These are phyloP conservation scores for Chrysosporium queenslandicum DNA, from an alignment of 2,329 filamentous ascomycete species.

Conservation along the genomic window DNA sequence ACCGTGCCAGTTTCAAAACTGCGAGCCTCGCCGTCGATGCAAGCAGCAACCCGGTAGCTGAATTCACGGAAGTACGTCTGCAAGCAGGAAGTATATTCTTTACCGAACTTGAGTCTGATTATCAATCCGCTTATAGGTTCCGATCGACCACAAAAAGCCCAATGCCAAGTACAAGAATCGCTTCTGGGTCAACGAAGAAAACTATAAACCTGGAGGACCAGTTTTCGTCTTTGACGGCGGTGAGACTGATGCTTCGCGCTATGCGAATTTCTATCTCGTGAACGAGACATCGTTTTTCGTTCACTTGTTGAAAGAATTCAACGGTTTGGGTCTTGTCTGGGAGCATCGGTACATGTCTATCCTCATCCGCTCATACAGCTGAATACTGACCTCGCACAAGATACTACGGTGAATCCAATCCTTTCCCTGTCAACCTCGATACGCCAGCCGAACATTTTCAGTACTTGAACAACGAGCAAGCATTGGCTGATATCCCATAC, in stretches of 20 bases:
- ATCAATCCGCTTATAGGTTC: constrained; percentile 20
- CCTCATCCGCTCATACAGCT: background rate
- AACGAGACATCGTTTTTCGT: constrained; percentile 26
- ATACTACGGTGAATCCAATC: constrained; percentile 37
- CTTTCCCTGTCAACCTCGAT: constrained; percentile 28
- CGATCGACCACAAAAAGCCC: constrained; percentile 27
- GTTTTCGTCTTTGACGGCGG: constrained; percentile 43
- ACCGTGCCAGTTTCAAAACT: background rate
- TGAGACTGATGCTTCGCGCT: constrained; percentile 35
- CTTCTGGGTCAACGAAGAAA: constrained; percentile 46
- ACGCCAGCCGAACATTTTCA: constrained; percentile 33
- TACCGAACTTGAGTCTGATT: background rate
- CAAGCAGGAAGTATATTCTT: background rate
- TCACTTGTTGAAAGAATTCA: constrained; percentile 28
- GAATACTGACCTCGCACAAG: constrained; percentile 18
- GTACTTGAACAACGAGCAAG: constrained; percentile 37
- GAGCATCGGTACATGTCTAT: constrained; percentile 33
- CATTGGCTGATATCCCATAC: constrained; percentile 37
- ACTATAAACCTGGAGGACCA: constrained; percentile 47
- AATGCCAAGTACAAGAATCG: constrained; percentile 46
- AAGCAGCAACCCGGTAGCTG: background rate
- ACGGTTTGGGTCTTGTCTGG: constrained; percentile 34
- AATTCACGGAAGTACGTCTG: constrained; percentile 1
- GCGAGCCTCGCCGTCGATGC: background rate
- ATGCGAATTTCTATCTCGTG: constrained; percentile 31